A percentile compares a stretch with the other conserved stretches of the same genome.
phyloP scores from a whole-genome alignment of 2,329 filamentous ascomycete genomes.

The Claviceps fusiformis region DNA sequence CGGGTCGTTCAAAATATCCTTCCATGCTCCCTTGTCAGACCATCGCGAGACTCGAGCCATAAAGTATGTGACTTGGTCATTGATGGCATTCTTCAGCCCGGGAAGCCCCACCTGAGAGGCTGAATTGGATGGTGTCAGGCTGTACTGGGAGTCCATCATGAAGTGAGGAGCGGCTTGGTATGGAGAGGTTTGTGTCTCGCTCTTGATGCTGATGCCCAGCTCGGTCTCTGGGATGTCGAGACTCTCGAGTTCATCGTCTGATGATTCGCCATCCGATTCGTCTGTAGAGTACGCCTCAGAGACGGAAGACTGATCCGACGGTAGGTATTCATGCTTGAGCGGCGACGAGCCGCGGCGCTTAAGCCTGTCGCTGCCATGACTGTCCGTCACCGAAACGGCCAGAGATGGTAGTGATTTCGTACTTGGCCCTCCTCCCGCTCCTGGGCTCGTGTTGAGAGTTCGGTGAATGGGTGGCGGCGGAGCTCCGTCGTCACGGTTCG shows the following conservation, averaged over 20 bases:
- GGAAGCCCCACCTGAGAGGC: conserved; percentile 57
- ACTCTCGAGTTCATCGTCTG: conserved; percentile 44
- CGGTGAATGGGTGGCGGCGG: conserved; percentile 42
- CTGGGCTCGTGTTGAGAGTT: conserved; percentile 24
- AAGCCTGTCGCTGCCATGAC: conserved; percentile 27
- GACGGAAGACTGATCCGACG: conserved; percentile 55
- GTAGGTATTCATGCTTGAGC: conserved; percentile 91
- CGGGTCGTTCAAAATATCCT: conserved; percentile 36
- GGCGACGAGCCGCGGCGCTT: conserved; percentile 78
- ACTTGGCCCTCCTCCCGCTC: conserved; percentile 3
- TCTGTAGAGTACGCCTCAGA: conserved; percentile 39
- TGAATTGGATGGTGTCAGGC: conserved; percentile 66
- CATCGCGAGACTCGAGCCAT: conserved; percentile 47
- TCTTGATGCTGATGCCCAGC: conserved; percentile 42
- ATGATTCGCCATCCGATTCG: conserved; percentile 32
- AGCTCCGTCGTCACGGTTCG: conserved; percentile 38
- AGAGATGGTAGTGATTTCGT: conserved; percentile 10
- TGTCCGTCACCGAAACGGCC: conserved; percentile 22
- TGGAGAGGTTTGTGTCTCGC: conserved; percentile 17
- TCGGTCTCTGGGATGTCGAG: conserved; percentile 46
- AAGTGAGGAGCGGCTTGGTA: conserved; percentile 17
- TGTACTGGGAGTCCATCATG: conserved; percentile 39
- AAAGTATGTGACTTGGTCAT: conserved; percentile 32
- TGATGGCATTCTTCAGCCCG: conserved; percentile 27
- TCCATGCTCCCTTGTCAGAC: conserved; percentile 49